Conservation (phyloP, 2,329 filamentous ascomycete species). For the Plectosphaerella sp. region DNA sequence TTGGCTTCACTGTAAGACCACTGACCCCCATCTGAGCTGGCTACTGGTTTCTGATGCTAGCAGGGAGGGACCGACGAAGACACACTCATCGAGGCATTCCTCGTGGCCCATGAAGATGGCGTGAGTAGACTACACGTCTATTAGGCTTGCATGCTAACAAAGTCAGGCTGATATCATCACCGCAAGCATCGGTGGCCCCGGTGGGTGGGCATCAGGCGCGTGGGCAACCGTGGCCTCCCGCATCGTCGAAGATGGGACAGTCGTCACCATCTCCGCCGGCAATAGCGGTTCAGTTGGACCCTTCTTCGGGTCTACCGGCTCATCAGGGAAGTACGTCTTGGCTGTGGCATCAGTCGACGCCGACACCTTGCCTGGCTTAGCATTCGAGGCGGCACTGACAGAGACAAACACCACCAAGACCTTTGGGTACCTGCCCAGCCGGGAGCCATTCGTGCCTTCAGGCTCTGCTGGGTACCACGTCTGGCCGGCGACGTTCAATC, state of each 20-base stretch:
- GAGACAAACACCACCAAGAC: constrained; percentile 2
- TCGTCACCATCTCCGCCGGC: constrained; percentile 34
- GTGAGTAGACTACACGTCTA: constrained; percentile 1
- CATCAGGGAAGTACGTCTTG: constrained; percentile 33
- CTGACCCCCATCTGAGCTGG: too few relatives aligned
- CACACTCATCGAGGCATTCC: constrained; percentile 23
- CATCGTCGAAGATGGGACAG: constrained; percentile 33
- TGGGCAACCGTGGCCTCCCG: constrained; percentile 31
- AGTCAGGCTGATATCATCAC: constrained; percentile 25
- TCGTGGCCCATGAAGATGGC: constrained; percentile 22
- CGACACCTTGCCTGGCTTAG: constrained; percentile 6
- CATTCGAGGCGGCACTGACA: constrained; percentile 6
- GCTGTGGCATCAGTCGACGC: constrained; percentile 35
- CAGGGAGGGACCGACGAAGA: constrained; percentile 17
- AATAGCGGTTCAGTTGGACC: constrained; percentile 35
- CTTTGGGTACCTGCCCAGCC: constrained; percentile 5
- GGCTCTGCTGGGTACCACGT: constrained; percentile 15
- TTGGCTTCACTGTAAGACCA: constrained; percentile 13
- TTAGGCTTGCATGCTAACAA: neutral
- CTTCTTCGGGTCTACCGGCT: constrained; percentile 32
- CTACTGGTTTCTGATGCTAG: neutral
- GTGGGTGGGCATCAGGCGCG: constrained; percentile 17
- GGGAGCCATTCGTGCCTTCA: constrained; percentile 2
- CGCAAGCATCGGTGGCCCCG: constrained; percentile 22
- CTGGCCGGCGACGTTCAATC: constrained; percentile 17